phyloP scores from a whole-genome alignment of 2,329 filamentous ascomycete genomes.

The Fusarium sp. region DNA sequence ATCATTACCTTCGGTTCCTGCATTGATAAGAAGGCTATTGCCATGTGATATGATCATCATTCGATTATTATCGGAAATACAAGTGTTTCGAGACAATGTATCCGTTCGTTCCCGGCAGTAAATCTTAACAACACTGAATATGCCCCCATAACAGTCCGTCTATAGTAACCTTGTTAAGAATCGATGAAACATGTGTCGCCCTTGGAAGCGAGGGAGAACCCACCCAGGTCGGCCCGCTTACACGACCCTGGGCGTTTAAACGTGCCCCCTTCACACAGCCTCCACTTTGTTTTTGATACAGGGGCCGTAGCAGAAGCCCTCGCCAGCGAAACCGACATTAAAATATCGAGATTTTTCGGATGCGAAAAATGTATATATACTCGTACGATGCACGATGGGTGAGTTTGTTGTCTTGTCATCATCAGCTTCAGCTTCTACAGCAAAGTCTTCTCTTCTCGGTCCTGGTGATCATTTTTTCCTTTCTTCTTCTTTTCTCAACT shows the following conservation, averaged over 20 bases:
- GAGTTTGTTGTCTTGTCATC: conserved; percentile 7
- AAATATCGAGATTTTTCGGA: background rate
- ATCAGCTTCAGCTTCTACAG: conserved; percentile 34
- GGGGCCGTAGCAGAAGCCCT: conserved; percentile 30
- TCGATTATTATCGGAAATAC: conserved; percentile 15
- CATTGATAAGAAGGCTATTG: background rate
- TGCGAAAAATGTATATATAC: conserved; percentile 29
- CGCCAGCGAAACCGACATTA: background rate
- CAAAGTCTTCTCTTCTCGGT: conserved; percentile 27
- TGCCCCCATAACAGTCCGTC: conserved; percentile 1
- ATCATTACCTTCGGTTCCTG: background rate
- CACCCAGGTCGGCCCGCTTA: conserved; percentile 6
- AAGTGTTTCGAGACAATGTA: conserved; percentile 7
- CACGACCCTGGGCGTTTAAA: background rate
- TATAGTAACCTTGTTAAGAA: background rate
- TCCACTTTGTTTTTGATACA: conserved; percentile 36
- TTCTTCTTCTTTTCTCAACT: background rate
- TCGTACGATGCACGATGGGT: background rate
- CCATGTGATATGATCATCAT: background rate
- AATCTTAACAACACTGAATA: background rate
- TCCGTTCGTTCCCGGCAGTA: conserved; percentile 5
- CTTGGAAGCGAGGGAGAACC: conserved; percentile 14
- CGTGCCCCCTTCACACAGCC: conserved; percentile 22
- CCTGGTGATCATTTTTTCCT: conserved; percentile 38
- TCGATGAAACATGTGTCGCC: conserved; percentile 33